A percentile compares a stretch with the other conserved stretches of the same genome.
Evolutionary conservation across 371 early-diverging fungal genomes (phyloP).

Genomic region (Rhizomucor miehei): DNA sequence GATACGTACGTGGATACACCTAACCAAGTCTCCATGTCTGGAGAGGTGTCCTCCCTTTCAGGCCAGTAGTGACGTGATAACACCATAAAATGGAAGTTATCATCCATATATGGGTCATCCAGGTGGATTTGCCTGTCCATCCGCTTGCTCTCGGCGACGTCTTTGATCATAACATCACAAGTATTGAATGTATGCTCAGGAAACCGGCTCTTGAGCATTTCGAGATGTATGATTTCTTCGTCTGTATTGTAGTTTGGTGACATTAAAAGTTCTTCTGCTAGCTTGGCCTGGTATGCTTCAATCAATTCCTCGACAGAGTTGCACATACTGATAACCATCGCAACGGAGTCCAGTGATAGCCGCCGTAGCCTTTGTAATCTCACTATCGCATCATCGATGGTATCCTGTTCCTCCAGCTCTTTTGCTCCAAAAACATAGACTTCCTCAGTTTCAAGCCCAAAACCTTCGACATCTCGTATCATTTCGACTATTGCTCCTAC

Average conservation of each 20-base stretch:
- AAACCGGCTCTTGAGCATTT: conserved; percentile 33
- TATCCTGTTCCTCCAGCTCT: conserved; percentile 17
- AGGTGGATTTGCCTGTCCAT: conserved; percentile 28
- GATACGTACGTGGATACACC: no score
- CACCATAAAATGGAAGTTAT: conserved; percentile 22
- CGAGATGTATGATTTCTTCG: conserved; percentile 23
- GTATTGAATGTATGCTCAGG: conserved; percentile 23
- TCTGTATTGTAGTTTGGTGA: conserved; percentile 25
- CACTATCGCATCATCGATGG: conserved; percentile 24
- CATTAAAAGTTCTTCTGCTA: conserved; percentile 20
- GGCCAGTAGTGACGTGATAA: conserved; percentile 40
- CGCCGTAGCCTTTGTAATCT: conserved; percentile 13
- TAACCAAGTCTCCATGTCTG: no score
- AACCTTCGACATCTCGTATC: conserved; percentile 18
- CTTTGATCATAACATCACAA: conserved; percentile 45
- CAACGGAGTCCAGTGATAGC: conserved; percentile 25
- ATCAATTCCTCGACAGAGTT: conserved; percentile 22
- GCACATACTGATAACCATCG: conserved; percentile 36
- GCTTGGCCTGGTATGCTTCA: conserved; percentile 22
- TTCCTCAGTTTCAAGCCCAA: conserved; percentile 13
- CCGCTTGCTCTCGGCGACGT: conserved; percentile 28
- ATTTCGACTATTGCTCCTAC: conserved; percentile 25
- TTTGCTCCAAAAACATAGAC: conserved; percentile 22
- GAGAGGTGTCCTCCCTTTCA: conserved; percentile 1
- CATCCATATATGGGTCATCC: not conserved